Evolutionary conservation across 2,329 filamentous ascomycete species (phyloP).

Genomic region (Sarocladium oryzae): DNA sequence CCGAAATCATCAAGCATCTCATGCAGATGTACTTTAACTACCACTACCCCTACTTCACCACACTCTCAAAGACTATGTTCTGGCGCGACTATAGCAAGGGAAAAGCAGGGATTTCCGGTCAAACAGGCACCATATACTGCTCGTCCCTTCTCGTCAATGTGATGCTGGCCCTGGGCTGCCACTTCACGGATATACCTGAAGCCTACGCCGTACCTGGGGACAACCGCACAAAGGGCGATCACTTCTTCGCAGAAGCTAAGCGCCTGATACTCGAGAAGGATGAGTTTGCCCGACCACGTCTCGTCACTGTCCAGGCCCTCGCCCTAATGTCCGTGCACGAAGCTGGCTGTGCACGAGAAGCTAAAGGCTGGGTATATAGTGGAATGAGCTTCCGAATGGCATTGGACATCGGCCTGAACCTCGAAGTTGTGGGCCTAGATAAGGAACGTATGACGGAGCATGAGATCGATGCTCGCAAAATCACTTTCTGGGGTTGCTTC

Average conservation of each 20-base stretch:
- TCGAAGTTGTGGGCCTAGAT: slow-evolving; percentile 66
- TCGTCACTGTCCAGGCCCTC: slow-evolving; percentile 88
- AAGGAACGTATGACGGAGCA: slow-evolving; percentile 61
- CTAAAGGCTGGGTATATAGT: slow-evolving; percentile 96
- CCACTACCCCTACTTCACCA: slow-evolving; percentile 96
- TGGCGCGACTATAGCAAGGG: slow-evolving; percentile 78
- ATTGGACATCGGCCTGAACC: slow-evolving; percentile 84
- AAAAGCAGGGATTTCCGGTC: slow-evolving; percentile 40
- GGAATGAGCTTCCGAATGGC: slow-evolving; percentile 99
- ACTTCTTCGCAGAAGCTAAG: slow-evolving; percentile 94
- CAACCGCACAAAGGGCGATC: slow-evolving; percentile 81
- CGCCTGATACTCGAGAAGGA: slow-evolving; percentile 83
- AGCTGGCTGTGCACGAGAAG: slow-evolving; percentile 87
- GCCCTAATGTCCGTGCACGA: slow-evolving; percentile 95
- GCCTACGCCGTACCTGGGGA: slow-evolving; percentile 68
- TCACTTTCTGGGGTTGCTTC: slow-evolving; percentile 98
- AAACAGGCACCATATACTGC: slow-evolving; percentile 65
- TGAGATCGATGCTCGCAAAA: slow-evolving; percentile 80
- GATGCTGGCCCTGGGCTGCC: slow-evolving; percentile 87
- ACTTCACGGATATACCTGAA: slow-evolving; percentile 74
- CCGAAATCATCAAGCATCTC: slow-evolving; percentile 73
- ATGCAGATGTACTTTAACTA: slow-evolving; percentile 98
- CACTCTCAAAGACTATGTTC: slow-evolving; percentile 78
- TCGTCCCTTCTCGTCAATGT: slow-evolving; percentile 87
- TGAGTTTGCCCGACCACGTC: slow-evolving; percentile 80